Conservation (phyloP, 2,329 filamentous ascomycete genomes). For the Fusarium sp. region DNA sequence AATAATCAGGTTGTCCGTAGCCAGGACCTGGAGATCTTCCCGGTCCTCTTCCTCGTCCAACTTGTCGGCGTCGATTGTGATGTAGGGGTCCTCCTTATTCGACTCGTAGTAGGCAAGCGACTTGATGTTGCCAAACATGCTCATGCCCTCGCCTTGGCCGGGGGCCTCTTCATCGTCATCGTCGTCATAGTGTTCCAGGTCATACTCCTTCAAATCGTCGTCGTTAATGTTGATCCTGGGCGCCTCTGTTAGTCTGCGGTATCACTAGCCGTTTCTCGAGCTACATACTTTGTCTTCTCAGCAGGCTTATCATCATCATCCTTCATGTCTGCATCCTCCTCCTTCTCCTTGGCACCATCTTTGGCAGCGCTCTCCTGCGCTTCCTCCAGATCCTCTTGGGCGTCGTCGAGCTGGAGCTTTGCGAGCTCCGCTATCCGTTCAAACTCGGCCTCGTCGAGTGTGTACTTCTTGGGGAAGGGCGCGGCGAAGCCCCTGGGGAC, state of each 20-base stretch:
- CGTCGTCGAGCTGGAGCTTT: conserved; percentile 87
- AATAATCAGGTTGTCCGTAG: conserved; percentile 91
- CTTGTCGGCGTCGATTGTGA: conserved; percentile 81
- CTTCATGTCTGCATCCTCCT: conserved; percentile 50
- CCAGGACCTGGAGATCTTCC: conserved; percentile 91
- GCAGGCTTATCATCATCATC: conserved; percentile 42
- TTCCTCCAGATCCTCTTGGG: conserved; percentile 83
- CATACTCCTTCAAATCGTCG: conserved; percentile 94
- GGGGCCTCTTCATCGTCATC: conserved; percentile 67
- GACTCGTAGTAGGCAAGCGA: conserved; percentile 93
- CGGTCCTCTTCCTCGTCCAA: conserved; percentile 85
- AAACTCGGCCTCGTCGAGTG: conserved; percentile 80
- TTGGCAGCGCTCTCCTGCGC: conserved; percentile 63
- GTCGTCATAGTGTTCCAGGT: conserved; percentile 95
- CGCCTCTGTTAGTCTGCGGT: conserved; percentile 18
- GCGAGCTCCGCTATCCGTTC: conserved; percentile 79
- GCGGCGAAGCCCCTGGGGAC: conserved; percentile 81
- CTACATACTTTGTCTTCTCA: conserved; percentile 52
- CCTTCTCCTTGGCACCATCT: conserved; percentile 41
- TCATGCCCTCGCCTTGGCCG: conserved; percentile 74
- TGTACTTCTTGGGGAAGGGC: conserved; percentile 79
- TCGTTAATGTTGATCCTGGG: conserved; percentile 67
- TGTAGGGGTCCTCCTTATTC: conserved; percentile 96
- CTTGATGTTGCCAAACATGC: conserved; percentile 96
- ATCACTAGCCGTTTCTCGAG: not conserved